phyloP scores from a whole-genome alignment of 306 rosid species.

The Gleditsia sinensis region DNA sequence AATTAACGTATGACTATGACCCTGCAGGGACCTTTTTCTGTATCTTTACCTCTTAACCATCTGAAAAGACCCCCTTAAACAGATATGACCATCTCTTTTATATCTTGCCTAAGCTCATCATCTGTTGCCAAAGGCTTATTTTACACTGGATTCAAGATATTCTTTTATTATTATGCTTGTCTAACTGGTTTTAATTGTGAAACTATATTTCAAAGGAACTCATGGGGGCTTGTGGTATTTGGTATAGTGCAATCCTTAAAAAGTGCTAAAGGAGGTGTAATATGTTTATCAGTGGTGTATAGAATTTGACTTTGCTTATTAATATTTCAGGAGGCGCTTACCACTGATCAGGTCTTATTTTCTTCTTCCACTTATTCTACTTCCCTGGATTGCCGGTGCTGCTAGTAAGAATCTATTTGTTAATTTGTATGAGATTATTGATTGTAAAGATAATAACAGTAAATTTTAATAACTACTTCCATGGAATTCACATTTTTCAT shows the following conservation, averaged over 20 bases:
- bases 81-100: not conserved
- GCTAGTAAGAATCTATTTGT: constrained; percentile 60
- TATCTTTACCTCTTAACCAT: not conserved
- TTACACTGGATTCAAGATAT: not conserved
- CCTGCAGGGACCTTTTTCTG: constrained; percentile 8
- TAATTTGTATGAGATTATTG: constrained; percentile 4
- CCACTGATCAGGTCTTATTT: constrained; percentile 78
- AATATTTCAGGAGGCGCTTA: constrained; percentile 84
- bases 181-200: constrained; percentile 21
- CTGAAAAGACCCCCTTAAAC: not conserved
- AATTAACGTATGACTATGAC: constrained; percentile 11
- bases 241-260: not conserved
- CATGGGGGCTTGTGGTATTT: constrained; percentile 16
- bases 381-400: constrained; percentile 89
- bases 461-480: not conserved
- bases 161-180: constrained; percentile 6
- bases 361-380: constrained; percentile 74
- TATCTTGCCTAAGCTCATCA: not conserved
- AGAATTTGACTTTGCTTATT: constrained; percentile 20
- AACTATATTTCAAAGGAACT: constrained; percentile 13
- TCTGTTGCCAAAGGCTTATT: not conserved
- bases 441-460: not conserved
- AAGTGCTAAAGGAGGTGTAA: constrained; percentile 22
- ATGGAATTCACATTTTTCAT: constrained; percentile 10
- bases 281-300: constrained; percentile 6